phyloP scores from a whole-genome alignment of 169 alveolate species.

The Pseudocohnilembus persalinus region DNA sequence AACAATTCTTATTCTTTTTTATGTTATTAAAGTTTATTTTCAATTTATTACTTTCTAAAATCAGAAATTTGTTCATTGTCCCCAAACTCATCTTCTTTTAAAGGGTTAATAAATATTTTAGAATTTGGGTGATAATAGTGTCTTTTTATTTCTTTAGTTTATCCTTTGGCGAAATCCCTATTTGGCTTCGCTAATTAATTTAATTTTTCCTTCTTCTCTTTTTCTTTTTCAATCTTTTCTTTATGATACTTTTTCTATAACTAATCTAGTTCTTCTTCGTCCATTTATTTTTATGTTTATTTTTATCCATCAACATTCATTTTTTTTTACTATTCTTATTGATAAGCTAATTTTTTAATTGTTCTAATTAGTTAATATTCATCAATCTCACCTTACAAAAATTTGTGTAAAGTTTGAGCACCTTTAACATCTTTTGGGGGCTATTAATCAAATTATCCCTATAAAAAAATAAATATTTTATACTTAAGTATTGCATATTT shows the following conservation, averaged over 20 bases:
- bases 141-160: neutral
- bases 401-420: neutral
- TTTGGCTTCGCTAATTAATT: neutral
- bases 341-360: neutral
- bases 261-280: neutral
- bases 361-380: neutral
- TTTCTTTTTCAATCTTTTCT: neutral
- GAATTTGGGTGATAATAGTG: neutral
- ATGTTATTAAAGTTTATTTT: neutral
- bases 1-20: neutral
- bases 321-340: neutral
- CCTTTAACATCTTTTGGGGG: neutral
- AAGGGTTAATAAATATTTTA: neutral
- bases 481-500: no score
- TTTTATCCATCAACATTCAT: neutral
- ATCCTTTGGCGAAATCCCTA: neutral
- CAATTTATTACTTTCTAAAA: no score
- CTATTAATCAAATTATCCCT: neutral
- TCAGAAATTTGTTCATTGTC: neutral
- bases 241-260: neutral
- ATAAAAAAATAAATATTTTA: no score
- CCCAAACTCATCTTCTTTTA: neutral
- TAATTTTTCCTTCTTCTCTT: neutral
- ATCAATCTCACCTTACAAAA: neutral
- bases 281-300: neutral